Base-by-base conservation (phyloP, 306 rosid genomes). In the Dryas alaskensis region DNA sequence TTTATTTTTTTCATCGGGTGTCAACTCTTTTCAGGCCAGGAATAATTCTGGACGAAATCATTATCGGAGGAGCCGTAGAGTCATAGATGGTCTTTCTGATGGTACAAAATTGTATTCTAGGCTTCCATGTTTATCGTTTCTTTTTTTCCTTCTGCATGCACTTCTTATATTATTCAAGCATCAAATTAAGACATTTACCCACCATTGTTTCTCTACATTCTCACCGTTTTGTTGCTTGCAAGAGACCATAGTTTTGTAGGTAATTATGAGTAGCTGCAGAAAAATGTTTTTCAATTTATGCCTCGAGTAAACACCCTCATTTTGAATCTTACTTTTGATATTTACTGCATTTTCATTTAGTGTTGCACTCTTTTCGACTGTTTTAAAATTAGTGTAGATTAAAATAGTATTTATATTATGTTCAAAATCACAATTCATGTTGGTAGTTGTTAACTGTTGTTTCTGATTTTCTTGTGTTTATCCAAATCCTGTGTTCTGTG, bases 21-120 rank as follows among this genome's bases (percentile, higher is more conserved):
- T 48, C 10, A 40, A 13, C 7, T 44, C 8, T 6, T 63, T 31
- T 31, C 31, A 72, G 77, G 77, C 77, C 53, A 19, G 10, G 13
- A 53, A 19, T 3, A 72, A 63, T 70, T 52, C 65, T 46, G 61
- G 58, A 25, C 10, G 19, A 54, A 70, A 54, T 70, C 74, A 0
- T 0, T 70, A 40, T 54, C 52, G 13, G 40, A 70, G 73, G 58
- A 72, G 49, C 8, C 50, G 17, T 45, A 3, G 59, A 55, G 55
- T 49, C 14, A 43, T 11, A 54, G 77, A 72, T 6, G 47, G 37
- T 10, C 31, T 49, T 10, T 2, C 44, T 72, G 77, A 46, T 54
- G 77, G 72, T 71, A 50, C 0, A 8, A 1, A 60, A 51, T 37
- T 39, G 5, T 49, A 8, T 60, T 4, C 49, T 10, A 49, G 10